A percentile compares a stretch with the other conserved stretches of the same genome.
Evolutionary conservation across 495 filamentous ascomycete species (phyloP).

Genomic region (Xylaria sp.): DNA sequence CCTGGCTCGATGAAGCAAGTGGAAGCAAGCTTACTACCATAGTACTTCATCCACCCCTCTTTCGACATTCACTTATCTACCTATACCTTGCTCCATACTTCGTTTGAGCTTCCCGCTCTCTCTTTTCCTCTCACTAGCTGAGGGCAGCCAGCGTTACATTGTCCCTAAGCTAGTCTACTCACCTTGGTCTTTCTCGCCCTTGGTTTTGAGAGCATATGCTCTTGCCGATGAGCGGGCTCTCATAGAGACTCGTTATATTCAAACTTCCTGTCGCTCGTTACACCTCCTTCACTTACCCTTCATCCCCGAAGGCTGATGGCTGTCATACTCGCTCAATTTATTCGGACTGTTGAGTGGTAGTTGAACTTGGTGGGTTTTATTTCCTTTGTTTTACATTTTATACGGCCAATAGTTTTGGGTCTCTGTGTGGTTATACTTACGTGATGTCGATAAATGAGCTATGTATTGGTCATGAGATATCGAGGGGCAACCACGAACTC

Average conservation of each 20-base stretch:
- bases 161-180: constrained; percentile 9
- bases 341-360: neutral
- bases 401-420: neutral
- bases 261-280: constrained; percentile 27
- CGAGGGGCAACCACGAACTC: neutral
- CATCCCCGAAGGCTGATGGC: neutral
- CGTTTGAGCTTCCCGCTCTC: neutral
- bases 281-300: neutral
- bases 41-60: constrained; percentile 13
- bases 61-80: constrained; percentile 13
- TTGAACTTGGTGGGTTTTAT: constrained; percentile 7
- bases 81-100: constrained; percentile 18
- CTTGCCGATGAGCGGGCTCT: constrained; percentile 22
- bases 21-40: constrained; percentile 21
- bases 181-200: neutral
- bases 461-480: neutral
- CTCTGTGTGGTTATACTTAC: neutral
- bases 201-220: neutral
- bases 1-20: constrained; percentile 18
- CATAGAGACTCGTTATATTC: constrained; percentile 18
- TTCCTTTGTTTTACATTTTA: neutral
- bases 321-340: neutral
- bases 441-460: neutral
- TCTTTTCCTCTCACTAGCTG: constrained; percentile 9
- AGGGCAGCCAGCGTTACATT: neutral